Percentiles rank a stretch among this genome's conserved stretches.
phyloP scores from a whole-genome alignment of 345 rosid species.

The Citrus mangshanensis region DNA sequence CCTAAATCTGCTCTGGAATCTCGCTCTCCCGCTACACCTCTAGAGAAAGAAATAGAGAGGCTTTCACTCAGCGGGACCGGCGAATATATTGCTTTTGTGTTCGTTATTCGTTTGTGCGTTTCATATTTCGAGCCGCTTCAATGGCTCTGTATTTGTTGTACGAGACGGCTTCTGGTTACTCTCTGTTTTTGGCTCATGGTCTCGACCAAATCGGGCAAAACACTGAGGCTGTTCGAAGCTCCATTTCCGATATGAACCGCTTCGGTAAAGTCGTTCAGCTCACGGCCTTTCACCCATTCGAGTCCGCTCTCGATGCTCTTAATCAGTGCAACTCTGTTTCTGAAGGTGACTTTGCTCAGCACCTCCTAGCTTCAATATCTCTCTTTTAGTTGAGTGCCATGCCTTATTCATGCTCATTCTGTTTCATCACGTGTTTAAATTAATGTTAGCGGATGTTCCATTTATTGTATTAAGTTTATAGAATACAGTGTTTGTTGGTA shows the following conservation, averaged over 20 bases:
- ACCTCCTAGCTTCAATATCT: background rate
- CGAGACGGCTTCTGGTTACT: conserved; percentile 78
- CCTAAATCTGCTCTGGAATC: background rate
- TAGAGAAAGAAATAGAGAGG: background rate
- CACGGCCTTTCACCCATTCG: conserved; percentile 57
- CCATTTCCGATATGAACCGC: conserved; percentile 64
- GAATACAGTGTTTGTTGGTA: background rate
- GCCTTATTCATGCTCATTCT: background rate
- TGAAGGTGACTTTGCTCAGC: conserved; percentile 51
- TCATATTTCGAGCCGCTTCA: conserved; percentile 17
- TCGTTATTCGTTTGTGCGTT: background rate
- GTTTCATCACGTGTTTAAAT: background rate
- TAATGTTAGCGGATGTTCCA: background rate
- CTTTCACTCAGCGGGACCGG: background rate
- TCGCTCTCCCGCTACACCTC: background rate
- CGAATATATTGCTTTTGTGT: background rate
- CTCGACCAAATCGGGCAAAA: conserved; percentile 83
- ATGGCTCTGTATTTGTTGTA: conserved; percentile 57
- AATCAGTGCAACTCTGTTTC: conserved; percentile 81
- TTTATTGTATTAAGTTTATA: background rate
- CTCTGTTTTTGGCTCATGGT: conserved; percentile 51
- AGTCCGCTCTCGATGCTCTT: conserved; percentile 72
- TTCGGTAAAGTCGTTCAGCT: conserved; percentile 82
- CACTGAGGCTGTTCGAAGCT: conserved; percentile 74
- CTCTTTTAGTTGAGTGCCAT: background rate